Base-by-base conservation (phyloP, 2,329 filamentous ascomycete genomes). In the Trichoderma sp. region DNA sequence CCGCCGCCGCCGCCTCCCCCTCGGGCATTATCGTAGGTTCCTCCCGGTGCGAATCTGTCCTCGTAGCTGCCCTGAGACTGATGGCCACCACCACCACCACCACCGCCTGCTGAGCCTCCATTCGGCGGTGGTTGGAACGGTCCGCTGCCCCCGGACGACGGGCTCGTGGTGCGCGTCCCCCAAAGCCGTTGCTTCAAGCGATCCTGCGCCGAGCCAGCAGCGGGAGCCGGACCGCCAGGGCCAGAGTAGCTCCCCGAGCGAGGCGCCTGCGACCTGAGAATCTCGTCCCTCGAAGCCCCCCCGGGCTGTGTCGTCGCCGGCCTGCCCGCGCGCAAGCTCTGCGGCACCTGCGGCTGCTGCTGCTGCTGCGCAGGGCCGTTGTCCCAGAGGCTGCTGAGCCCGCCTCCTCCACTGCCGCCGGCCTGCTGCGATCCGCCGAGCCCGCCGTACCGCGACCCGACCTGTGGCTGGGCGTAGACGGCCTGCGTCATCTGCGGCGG, bases 121-220 rank as follows among this genome's bases (percentile, higher is more conserved):
- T 70, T 56, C 2, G 71, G 75, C 18, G 83, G 81, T 52, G 84
- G 83, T 68, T 84, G 82, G 70, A 85, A 86, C 6, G 85, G 83
- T 4, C 82, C 81, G 65, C 79, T 75, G 14, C 71, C 73, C 21
- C 79, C 77, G 28, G 66, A 58, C 8, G 81, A 81, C 10, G 88
- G 87, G 72, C 88, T 90, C 59, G 83, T 82, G 54, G 86, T 86
- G 72, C 86, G 84, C 26, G 86, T 80, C 5, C 87, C 89, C 85
- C 93, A 93, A 56, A 97, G 81, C 71, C 92, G 84, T 75, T 94
- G 92, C 76, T 93, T 92, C 74, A 97, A 82, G 73, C 92, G 85
- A 74, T 97, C 92, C 81, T 96, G 92, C 61, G 93, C 93, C 60
- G 76, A 78, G 39, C 69, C 75, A 71, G 74, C 72, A 74, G 77